Evolutionary conservation across 2,329 filamentous ascomycete genomes (phyloP).

Genomic region (Pseudogymnoascus verrucosus): DNA sequence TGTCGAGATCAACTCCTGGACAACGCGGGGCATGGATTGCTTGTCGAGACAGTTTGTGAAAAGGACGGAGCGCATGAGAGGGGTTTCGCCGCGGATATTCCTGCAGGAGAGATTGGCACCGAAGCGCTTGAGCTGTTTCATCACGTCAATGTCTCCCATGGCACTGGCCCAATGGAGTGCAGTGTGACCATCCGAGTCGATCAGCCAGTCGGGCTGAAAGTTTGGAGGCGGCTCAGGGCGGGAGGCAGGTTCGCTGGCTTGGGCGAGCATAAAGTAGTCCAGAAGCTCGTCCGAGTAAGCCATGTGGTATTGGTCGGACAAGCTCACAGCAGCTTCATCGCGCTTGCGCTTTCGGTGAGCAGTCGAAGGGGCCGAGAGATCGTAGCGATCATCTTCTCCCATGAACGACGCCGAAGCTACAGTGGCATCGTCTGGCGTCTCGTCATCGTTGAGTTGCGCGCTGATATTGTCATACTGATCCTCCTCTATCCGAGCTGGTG

Average conservation of each 20-base stretch:
- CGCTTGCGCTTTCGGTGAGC: constrained; percentile 70
- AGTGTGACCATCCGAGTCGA: constrained; percentile 87
- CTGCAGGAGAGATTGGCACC: constrained; percentile 66
- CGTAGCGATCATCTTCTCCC: constrained; percentile 71
- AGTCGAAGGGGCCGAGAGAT: constrained; percentile 58
- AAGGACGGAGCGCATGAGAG: constrained; percentile 86
- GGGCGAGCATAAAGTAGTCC: constrained; percentile 89
- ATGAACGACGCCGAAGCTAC: constrained; percentile 78
- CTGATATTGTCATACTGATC: constrained; percentile 61
- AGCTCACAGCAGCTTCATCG: constrained; percentile 52
- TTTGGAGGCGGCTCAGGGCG: constrained; percentile 73
- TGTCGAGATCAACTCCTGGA: constrained; percentile 76
- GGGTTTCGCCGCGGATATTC: constrained; percentile 73
- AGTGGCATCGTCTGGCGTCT: constrained; percentile 72
- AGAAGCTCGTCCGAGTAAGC: constrained; percentile 88
- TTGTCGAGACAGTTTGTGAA: constrained; percentile 98
- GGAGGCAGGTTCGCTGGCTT: constrained; percentile 64
- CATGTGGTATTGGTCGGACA: constrained; percentile 75
- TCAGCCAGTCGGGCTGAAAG: constrained; percentile 84
- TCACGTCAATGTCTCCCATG: constrained; percentile 92
- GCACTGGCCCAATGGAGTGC: constrained; percentile 95
- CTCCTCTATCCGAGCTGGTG: constrained; percentile 37
- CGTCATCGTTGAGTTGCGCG: constrained; percentile 61
- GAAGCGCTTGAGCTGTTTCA: constrained; percentile 76
- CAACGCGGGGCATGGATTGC: constrained; percentile 75